Conservation (phyloP, 129 eudicot species). For the Chrysanthemum makinoi region DNA sequence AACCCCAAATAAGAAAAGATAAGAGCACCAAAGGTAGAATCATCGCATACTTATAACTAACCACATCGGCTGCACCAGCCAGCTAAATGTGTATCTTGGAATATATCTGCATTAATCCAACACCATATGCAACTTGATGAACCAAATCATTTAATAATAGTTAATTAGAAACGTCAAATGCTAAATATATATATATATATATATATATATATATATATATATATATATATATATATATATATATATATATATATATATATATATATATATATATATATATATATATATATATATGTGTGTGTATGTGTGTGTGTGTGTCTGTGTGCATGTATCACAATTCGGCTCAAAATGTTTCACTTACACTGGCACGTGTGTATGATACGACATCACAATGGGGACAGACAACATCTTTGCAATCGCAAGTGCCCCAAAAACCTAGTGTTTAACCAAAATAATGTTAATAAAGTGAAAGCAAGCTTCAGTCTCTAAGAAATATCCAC, state of each 20-base stretch:
- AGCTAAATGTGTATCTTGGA: conserved; percentile 95
- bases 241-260: background rate
- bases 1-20: background rate
- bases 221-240: background rate
- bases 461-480: background rate
- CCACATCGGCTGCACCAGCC: conserved; percentile 99
- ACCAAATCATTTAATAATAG: conserved; percentile 7
- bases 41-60: conserved; percentile 72
- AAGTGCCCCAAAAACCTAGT: conserved; percentile 94
- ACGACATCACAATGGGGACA: conserved; percentile 97
- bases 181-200: background rate
- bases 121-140: conserved; percentile 16
- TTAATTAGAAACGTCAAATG: conserved; percentile 1
- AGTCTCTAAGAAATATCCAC: background rate
- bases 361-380: conserved; percentile 99
- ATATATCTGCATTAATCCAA: conserved; percentile 60
- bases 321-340: background rate
- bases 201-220: background rate
- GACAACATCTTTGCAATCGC: conserved; percentile 81
- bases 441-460: conserved; percentile 16
- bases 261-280: background rate
- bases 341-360: conserved; percentile 41
- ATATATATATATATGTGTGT: background rate
- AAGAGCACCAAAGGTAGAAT: conserved; percentile 14
- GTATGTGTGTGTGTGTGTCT: background rate